Base-by-base conservation (phyloP, 192 early-diverging fungal species). In the Phycomyces nitens region DNA sequence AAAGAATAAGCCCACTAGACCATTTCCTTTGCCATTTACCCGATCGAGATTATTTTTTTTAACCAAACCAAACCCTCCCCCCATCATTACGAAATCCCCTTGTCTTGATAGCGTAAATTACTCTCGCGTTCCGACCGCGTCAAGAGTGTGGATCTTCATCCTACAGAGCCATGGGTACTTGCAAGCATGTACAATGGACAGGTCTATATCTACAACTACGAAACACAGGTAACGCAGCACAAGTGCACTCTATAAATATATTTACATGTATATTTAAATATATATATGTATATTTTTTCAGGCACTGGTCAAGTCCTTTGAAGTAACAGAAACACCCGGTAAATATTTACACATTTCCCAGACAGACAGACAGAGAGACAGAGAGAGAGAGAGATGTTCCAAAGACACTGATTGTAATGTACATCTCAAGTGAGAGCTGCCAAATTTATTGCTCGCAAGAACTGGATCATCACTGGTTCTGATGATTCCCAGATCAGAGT, bases 141-240 rank as follows among this genome's bases (percentile, higher is more conserved):
- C 61, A 99, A 99, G 80, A 90, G 92, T 55, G 82, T 99, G 55
- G 97, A 99, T 80, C 91, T 96, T 77, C 97, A 99, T 74, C 97
- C 97, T 15, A 93, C 94, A 6, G 97, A 99, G 77, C 94, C 97
- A 40, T 99, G 97, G 97, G 82, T 99, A 52, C 84, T 99, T 63
- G 88, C 96, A 21, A 90, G 92, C 66, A 86, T 98, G 56, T 99
- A 99, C 77, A 93, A 92, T 74, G 97, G 97, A 53, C 87, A 92
- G 55, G 89, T 92, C 5, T 87, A 94, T 62, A 94, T 99, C 43
- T 98, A 96, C 96, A 98, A 99, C 82, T 92, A 98, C 69, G 96
- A 99, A 75, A 98, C 92, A 14, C 88, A 94, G 82, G 92, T 91
- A 67, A 27, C 49, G n/a, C n/a, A 26, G 3, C 0, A 44, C 29